These are phyloP conservation scores for Pezicula neosporulosa DNA, from an alignment of 2,329 filamentous ascomycete species.

Conservation along the genomic window DNA sequence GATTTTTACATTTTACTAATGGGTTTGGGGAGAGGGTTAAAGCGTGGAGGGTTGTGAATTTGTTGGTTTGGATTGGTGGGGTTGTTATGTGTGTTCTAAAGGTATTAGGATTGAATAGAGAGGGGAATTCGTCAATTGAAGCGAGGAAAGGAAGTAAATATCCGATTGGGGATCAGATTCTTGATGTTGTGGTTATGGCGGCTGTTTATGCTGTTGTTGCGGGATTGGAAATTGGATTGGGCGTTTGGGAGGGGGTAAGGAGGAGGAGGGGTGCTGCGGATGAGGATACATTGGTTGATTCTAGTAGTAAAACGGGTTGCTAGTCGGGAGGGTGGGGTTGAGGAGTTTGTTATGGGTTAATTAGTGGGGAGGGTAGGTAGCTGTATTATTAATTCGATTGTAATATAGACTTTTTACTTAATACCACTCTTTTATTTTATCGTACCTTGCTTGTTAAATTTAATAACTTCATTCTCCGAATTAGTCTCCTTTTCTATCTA, in stretches of 20 bases:
- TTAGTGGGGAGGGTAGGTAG: no score
- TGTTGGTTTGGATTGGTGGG: slow-evolving; percentile 27
- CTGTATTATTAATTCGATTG: no score
- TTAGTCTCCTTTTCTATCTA: no score
- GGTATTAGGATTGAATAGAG: slow-evolving; percentile 23
- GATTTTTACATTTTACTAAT: slow-evolving; percentile 19
- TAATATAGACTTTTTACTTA: no score
- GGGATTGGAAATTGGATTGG: slow-evolving; percentile 22
- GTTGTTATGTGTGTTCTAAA: slow-evolving; percentile 25
- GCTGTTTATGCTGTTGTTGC: slow-evolving; percentile 28
- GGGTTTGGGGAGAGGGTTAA: slow-evolving; percentile 16
- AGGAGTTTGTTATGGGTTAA: neutral
- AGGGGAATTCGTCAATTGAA: slow-evolving; percentile 14
- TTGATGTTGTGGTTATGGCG: slow-evolving; percentile 30
- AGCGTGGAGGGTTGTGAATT: slow-evolving; percentile 24
- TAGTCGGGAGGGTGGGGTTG: no score
- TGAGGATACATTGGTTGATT: neutral
- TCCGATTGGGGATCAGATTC: slow-evolving; percentile 28
- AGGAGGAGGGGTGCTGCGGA: slow-evolving; percentile 5
- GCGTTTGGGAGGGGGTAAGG: slow-evolving; percentile 19
- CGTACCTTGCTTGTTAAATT: no score
- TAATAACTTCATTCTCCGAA: no score
- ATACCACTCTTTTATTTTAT: no score
- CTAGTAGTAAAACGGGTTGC: no score
- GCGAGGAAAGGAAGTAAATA: slow-evolving; percentile 27